These are phyloP conservation scores for Dioscorea dumetorum DNA, from an alignment of 106 monocot genomes.

Conservation along the genomic window DNA sequence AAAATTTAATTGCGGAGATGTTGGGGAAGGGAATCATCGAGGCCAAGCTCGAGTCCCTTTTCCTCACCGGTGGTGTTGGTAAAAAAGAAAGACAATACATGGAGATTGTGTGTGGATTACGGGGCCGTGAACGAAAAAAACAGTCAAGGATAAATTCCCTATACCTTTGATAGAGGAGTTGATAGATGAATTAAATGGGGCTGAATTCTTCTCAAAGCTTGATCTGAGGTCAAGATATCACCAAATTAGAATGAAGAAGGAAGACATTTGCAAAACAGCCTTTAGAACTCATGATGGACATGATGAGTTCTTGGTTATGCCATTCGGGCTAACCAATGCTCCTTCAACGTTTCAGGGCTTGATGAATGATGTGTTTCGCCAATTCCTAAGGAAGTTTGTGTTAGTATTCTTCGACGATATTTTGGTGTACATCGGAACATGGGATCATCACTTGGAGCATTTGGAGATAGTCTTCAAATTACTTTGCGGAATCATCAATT, in stretches of 20 bases:
- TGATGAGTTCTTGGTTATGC: not conserved
- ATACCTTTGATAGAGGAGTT: too few relatives aligned
- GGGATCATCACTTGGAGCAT: not conserved
- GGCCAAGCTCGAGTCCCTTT: too few relatives aligned
- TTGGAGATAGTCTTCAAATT: not conserved
- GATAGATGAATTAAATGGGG: too few relatives aligned
- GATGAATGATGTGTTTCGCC: not conserved
- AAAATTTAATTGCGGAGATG: too few relatives aligned
- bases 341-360: not conserved
- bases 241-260: not conserved
- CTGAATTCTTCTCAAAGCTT: too few relatives aligned
- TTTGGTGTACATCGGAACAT: not conserved
- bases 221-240: not conserved
- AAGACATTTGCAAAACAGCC: not conserved
- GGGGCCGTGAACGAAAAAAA: too few relatives aligned
- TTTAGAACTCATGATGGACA: not conserved
- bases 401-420: not conserved
- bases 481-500: not conserved
- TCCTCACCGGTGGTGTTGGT: too few relatives aligned
- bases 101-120: too few relatives aligned
- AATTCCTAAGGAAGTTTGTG: not conserved
- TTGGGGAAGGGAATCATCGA: too few relatives aligned
- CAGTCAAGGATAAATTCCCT: too few relatives aligned
- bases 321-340: not conserved
- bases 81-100: too few relatives aligned